These are phyloP conservation scores for Mycena floridula DNA, from an alignment of 768 basidiomycete genomes.

Conservation along the genomic window DNA sequence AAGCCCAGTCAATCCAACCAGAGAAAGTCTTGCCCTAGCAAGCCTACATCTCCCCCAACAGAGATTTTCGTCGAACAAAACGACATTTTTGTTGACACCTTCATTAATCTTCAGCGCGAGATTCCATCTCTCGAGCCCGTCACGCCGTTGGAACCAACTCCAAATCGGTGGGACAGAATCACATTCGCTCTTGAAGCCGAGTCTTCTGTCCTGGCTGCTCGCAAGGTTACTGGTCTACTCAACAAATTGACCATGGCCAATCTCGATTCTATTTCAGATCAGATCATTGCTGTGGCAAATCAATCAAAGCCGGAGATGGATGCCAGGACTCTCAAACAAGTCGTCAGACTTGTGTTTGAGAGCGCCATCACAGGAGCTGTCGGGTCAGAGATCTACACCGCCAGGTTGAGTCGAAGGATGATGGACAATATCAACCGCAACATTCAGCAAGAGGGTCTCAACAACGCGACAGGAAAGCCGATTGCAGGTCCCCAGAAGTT, in stretches of 20 bases:
- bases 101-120: neutral
- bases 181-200: conserved; percentile 46
- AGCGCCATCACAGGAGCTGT: conserved; percentile 95
- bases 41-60: conserved; percentile 34
- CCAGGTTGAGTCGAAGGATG: conserved; percentile 90
- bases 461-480: conserved; percentile 76
- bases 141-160: conserved; percentile 69
- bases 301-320: conserved; percentile 89
- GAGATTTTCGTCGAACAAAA: conserved; percentile 47
- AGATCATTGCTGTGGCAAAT: conserved; percentile 95
- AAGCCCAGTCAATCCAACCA: conserved; percentile 31
- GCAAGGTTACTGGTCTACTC: conserved; percentile 86
- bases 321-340: conserved; percentile 90
- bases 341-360: conserved; percentile 94
- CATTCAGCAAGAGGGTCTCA: conserved; percentile 86
- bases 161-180: conserved; percentile 79
- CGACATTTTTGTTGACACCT: conserved; percentile 47
- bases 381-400: conserved; percentile 93
- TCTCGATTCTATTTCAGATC: conserved; percentile 92
- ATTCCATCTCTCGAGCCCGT: conserved; percentile 56
- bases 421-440: conserved; percentile 88
- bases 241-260: conserved; percentile 97
- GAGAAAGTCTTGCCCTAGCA: conserved; percentile 42
- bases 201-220: conserved; percentile 81
- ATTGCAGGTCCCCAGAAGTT: conserved; percentile 83